Evolutionary conservation across 164 flowering plant genomes (phyloP).

Genomic region (Warburgia ugandensis): DNA sequence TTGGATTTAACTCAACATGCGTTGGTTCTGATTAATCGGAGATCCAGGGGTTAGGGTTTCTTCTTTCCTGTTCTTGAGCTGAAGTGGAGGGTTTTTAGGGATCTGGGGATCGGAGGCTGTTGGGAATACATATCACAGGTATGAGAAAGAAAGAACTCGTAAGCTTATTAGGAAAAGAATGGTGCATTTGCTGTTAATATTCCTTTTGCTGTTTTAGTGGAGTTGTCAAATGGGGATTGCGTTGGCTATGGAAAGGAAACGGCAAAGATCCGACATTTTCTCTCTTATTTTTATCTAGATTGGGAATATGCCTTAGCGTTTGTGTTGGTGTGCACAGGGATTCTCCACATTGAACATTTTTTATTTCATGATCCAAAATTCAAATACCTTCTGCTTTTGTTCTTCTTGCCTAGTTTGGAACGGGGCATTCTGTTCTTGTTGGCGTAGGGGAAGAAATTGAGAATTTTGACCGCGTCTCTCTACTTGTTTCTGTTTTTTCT

Average conservation of each 20-base stretch:
- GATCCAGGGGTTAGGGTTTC: constrained; percentile 18
- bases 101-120: constrained; percentile 15
- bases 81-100: constrained; percentile 10
- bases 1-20: constrained; percentile 12
- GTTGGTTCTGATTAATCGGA: constrained; percentile 14
- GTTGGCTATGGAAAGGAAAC: neutral
- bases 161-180: neutral
- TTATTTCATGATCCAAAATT: neutral
- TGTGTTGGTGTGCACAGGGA: neutral
- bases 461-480: no score
- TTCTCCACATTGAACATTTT: neutral
- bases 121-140: constrained; percentile 12
- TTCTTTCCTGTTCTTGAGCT: constrained; percentile 3
- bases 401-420: neutral
- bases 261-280: neutral
- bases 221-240: neutral
- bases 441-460: neutral
- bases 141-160: neutral
- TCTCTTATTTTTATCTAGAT: no score
- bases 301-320: no score
- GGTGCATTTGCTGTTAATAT: neutral
- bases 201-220: neutral
- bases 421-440: neutral
- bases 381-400: neutral
- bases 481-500: neutral